A percentile compares a stretch with the other conserved stretches of the same genome.
Evolutionary conservation across 257 asterid genomes (phyloP).

Genomic region (Salvia hispanica): DNA sequence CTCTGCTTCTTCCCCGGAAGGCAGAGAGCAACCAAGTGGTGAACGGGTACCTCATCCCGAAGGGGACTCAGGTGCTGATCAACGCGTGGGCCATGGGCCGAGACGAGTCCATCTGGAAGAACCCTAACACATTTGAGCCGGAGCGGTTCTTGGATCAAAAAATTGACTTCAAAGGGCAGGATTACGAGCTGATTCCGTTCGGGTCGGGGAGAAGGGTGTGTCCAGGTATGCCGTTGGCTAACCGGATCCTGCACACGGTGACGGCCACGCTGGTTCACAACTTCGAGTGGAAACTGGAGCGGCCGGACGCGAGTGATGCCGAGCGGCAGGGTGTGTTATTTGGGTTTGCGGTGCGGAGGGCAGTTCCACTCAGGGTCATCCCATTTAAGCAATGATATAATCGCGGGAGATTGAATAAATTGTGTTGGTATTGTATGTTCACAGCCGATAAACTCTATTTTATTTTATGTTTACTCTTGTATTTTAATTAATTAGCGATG

Average conservation of each 20-base stretch:
- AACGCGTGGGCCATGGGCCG: constrained; percentile 43
- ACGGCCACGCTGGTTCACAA: constrained; percentile 34
- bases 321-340: neutral
- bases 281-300: constrained; percentile 32
- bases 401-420: too few species aligned
- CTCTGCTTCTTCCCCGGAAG: constrained; percentile 29
- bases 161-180: constrained; percentile 11
- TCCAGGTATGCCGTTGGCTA: constrained; percentile 31
- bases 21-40: constrained; percentile 2
- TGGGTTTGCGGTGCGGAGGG: constrained; percentile 23
- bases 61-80: constrained; percentile 33
- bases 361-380: neutral
- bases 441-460: too few species aligned
- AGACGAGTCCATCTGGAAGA: constrained; percentile 33
- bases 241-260: constrained; percentile 29
- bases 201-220: constrained; percentile 29
- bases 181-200: constrained; percentile 23
- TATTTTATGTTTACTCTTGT: too few species aligned
- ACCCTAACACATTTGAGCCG: constrained; percentile 31
- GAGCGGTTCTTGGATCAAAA: constrained; percentile 16
- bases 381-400: too few species aligned
- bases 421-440: too few species aligned
- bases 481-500: too few species aligned
- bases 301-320: too few species aligned
- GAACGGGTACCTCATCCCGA: constrained; percentile 33